phyloP scores from a whole-genome alignment of 2,329 filamentous ascomycete genomes.

The Scortechinia acanthostroma region DNA sequence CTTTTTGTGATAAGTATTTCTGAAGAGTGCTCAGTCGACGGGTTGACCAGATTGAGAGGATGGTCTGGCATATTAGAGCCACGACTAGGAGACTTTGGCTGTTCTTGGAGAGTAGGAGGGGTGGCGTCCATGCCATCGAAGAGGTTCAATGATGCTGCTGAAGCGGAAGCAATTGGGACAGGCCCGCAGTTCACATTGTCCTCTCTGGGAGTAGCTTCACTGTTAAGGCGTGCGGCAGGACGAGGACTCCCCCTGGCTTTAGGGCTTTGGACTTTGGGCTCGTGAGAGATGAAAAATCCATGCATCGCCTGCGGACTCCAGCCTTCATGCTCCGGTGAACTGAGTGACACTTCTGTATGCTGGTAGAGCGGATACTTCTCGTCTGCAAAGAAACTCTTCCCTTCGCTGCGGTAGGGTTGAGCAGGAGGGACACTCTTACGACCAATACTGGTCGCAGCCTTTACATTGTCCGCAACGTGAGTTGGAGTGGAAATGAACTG shows the following conservation, averaged over 20 bases:
- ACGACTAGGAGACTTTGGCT: neutral
- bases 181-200: neutral
- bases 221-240: no score
- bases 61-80: neutral
- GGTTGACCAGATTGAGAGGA: neutral
- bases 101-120: neutral
- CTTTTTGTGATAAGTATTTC: neutral
- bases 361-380: neutral
- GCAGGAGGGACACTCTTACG: neutral
- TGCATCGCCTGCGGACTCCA: neutral
- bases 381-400: no score
- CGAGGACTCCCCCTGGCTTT: no score
- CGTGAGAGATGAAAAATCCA: no score
- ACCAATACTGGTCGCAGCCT: slow-evolving; percentile 3
- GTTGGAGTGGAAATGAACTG: slow-evolving; percentile 23
- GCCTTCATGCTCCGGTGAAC: no score
- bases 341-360: no score
- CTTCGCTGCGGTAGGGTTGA: neutral
- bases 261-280: neutral
- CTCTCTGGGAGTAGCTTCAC: no score
- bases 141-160: no score
- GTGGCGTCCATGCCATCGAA: no score
- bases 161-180: neutral
- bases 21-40: neutral
- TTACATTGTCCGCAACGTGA: slow-evolving; percentile 9